Evolutionary conservation across 225 moss, liverwort and hornwort genomes (phyloP).

Genomic region (Thuidium tamariscinum): DNA sequence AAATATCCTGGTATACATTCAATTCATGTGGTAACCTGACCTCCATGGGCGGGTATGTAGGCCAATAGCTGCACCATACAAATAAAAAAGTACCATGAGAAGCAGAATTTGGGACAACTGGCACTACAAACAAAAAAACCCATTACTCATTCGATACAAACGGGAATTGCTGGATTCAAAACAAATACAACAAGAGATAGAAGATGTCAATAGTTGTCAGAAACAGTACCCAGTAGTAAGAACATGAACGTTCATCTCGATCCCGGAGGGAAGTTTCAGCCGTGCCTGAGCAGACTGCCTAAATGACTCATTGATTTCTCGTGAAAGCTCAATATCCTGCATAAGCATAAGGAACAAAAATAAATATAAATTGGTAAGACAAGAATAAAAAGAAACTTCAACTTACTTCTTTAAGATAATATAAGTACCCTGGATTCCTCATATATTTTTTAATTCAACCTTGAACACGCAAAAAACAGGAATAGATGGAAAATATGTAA

Average conservation of each 20-base stretch:
- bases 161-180: background rate
- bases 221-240: constrained; percentile 81
- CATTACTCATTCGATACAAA: background rate
- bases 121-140: background rate
- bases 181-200: background rate
- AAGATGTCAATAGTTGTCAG: background rate
- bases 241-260: constrained; percentile 54
- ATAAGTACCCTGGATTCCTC: background rate
- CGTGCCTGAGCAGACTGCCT: constrained; percentile 37
- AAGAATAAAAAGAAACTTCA: background rate
- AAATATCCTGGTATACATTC: constrained; percentile 98
- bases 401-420: background rate
- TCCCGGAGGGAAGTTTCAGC: constrained; percentile 31
- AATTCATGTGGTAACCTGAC: constrained; percentile 90
- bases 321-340: constrained; percentile 34
- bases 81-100: background rate
- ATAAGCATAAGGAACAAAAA: constrained; percentile 20
- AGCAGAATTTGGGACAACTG: background rate
- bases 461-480: background rate
- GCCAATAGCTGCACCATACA: constrained; percentile 73
- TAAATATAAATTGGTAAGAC: background rate
- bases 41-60: constrained; percentile 99
- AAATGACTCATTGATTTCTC: constrained; percentile 38
- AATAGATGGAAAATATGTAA: background rate
- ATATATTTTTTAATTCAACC: background rate